phyloP scores from a whole-genome alignment of 1,284 basidiomycete genomes.

The Sanghuangporus weigelae region DNA sequence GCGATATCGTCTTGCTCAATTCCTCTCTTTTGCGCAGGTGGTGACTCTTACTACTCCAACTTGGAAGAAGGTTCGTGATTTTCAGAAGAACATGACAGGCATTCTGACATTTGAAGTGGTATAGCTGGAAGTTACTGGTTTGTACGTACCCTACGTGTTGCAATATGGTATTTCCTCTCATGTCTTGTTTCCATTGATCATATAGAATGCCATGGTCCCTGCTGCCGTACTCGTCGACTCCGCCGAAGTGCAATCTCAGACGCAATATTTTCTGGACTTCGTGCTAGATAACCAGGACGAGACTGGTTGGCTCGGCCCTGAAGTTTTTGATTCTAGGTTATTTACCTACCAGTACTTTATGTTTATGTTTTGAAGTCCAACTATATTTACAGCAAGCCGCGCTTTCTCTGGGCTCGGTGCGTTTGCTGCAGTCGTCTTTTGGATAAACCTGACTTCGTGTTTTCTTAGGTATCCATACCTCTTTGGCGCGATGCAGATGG shows the following conservation, averaged over 20 bases:
- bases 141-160: constrained; percentile 31
- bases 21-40: constrained; percentile 19
- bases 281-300: constrained; percentile 50
- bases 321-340: constrained; percentile 37
- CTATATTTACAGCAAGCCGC: constrained; percentile 32
- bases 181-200: background rate
- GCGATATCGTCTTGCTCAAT: background rate
- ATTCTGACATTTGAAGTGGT: background rate
- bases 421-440: constrained; percentile 7
- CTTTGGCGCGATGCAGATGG: constrained; percentile 51
- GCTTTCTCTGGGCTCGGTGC: constrained; percentile 51
- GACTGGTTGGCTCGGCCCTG: constrained; percentile 54
- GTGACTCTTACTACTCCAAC: constrained; percentile 44
- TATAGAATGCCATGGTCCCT: constrained; percentile 49
- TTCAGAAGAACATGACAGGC: background rate
- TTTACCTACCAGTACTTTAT: background rate
- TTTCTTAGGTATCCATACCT: constrained; percentile 45
- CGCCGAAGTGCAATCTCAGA: constrained; percentile 40
- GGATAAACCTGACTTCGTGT: background rate
- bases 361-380: background rate
- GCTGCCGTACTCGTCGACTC: constrained; percentile 43
- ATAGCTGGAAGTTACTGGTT: constrained; percentile 57
- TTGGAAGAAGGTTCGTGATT: constrained; percentile 45
- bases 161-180: background rate
- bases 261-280: constrained; percentile 46